A percentile compares a stretch with the other conserved stretches of the same genome.
phyloP scores from a whole-genome alignment of 768 basidiomycete genomes.

The Symmetrospora coprosmae region DNA sequence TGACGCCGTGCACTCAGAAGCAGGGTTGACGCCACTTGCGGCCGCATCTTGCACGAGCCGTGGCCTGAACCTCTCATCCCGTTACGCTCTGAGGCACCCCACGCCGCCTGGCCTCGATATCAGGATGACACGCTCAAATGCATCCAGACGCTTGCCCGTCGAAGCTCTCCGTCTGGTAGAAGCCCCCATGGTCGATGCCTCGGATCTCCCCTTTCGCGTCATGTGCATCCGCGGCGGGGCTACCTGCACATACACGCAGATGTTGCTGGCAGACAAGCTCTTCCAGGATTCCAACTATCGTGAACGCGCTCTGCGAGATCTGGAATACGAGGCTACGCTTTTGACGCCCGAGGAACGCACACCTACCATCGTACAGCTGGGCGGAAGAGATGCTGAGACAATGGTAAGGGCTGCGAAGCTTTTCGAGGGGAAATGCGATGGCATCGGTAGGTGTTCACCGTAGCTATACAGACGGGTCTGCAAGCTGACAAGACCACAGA shows the following conservation, averaged over 20 bases:
- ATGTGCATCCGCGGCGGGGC: conserved; percentile 52
- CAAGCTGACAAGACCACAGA: conserved; percentile 41
- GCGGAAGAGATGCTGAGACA: conserved; percentile 53
- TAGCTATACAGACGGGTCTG: not conserved
- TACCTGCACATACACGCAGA: conserved; percentile 60
- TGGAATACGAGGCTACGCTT: conserved; percentile 37
- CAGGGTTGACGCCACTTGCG: no score
- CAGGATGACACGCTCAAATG: no score
- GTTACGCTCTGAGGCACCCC: no score
- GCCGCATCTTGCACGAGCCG: no score
- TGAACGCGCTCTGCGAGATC: conserved; percentile 50
- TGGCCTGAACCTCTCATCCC: no score
- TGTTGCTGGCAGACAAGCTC: conserved; percentile 53
- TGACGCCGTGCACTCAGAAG: no score
- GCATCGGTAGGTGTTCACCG: not conserved
- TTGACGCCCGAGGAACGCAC: conserved; percentile 33
- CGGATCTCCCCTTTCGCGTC: conserved; percentile 58
- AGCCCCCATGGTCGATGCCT: conserved; percentile 60
- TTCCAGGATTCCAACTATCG: conserved; percentile 53
- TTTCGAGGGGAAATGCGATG: conserved; percentile 41
- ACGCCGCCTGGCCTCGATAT: no score
- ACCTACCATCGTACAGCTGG: conserved; percentile 58
- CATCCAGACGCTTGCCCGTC: no score
- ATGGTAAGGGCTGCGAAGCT: conserved; percentile 51
- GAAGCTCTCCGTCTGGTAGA: no score